phyloP scores from a whole-genome alignment of 139 green algal species.

The Eudorina sp. region DNA sequence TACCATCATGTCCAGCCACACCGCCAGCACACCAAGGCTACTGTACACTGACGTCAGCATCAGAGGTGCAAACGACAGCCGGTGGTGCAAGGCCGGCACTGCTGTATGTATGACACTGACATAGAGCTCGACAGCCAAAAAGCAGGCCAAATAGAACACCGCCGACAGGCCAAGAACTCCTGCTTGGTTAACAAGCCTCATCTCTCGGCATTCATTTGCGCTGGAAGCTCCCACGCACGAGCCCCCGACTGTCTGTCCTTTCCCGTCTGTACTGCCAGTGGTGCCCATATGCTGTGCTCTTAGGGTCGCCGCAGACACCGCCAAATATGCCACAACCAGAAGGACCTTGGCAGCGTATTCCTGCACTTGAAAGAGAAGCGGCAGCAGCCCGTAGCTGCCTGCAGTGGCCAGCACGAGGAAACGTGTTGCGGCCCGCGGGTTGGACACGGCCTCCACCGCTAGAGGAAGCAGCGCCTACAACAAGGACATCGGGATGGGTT shows the following conservation, averaged over 20 bases:
- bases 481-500: too few species aligned
- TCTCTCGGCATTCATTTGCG: too few species aligned
- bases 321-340: conserved; percentile 61
- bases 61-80: conserved; percentile 90
- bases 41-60: conserved; percentile 88
- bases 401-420: conserved; percentile 73
- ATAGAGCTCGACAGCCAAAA: conserved; percentile 82
- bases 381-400: conserved; percentile 81
- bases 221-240: too few species aligned
- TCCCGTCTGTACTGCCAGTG: too few species aligned
- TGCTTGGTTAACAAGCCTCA: background rate
- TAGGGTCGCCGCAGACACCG: conserved; percentile 41
- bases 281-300: conserved; percentile 25
- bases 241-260: too few species aligned
- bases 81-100: conserved; percentile 50
- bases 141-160: conserved; percentile 69
- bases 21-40: conserved; percentile 66
- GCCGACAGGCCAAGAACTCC: background rate
- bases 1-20: conserved; percentile 63
- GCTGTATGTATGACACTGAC: conserved; percentile 63
- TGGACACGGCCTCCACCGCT: conserved; percentile 60
- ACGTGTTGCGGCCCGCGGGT: conserved; percentile 42
- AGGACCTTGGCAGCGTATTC: conserved; percentile 89
- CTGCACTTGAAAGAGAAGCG: conserved; percentile 80
- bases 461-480: conserved; percentile 65